A percentile compares a stretch with the other conserved stretches of the same genome.
These are phyloP conservation scores for Eucalyptus globulus DNA, from an alignment of 345 rosid species.

Conservation along the genomic window DNA sequence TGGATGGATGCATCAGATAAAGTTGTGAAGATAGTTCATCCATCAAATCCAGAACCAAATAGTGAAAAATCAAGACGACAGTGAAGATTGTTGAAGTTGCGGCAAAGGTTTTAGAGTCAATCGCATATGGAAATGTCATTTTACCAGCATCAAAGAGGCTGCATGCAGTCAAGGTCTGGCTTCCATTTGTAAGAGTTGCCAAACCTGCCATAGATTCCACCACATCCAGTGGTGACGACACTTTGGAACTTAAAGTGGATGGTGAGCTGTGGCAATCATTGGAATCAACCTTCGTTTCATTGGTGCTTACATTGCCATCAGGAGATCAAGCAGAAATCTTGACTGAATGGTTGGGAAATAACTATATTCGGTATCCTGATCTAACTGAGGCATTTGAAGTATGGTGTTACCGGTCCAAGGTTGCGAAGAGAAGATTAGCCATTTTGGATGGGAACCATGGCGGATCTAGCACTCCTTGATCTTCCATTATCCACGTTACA, in stretches of 20 bases:
- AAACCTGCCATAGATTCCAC: slow-evolving; percentile 52
- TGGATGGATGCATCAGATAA: slow-evolving; percentile 80
- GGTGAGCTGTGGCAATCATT: slow-evolving; percentile 76
- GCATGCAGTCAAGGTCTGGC: slow-evolving; percentile 69
- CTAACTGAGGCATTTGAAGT: slow-evolving; percentile 83
- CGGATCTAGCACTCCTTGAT: background rate
- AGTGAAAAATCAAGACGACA: slow-evolving; percentile 30
- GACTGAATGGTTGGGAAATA: slow-evolving; percentile 62
- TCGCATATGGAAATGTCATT: slow-evolving; percentile 62
- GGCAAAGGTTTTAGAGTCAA: slow-evolving; percentile 70
- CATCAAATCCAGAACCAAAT: background rate
- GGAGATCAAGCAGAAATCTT: slow-evolving; percentile 75
- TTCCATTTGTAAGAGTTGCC: slow-evolving; percentile 62
- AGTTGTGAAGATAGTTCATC: slow-evolving; percentile 28
- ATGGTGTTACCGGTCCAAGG: slow-evolving; percentile 85
- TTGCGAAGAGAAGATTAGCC: slow-evolving; percentile 61
- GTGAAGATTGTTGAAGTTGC: slow-evolving; percentile 54
- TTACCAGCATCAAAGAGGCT: slow-evolving; percentile 57
- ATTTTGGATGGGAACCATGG: slow-evolving; percentile 1
- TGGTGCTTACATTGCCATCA: slow-evolving; percentile 70
- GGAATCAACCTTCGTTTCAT: slow-evolving; percentile 64
- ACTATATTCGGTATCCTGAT: slow-evolving; percentile 58
- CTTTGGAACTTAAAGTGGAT: slow-evolving; percentile 28
- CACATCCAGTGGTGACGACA: slow-evolving; percentile 7
- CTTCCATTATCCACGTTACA: background rate